These are phyloP conservation scores for Vanrija sp. DNA, from an alignment of 1,284 basidiomycete genomes.

Conservation along the genomic window DNA sequence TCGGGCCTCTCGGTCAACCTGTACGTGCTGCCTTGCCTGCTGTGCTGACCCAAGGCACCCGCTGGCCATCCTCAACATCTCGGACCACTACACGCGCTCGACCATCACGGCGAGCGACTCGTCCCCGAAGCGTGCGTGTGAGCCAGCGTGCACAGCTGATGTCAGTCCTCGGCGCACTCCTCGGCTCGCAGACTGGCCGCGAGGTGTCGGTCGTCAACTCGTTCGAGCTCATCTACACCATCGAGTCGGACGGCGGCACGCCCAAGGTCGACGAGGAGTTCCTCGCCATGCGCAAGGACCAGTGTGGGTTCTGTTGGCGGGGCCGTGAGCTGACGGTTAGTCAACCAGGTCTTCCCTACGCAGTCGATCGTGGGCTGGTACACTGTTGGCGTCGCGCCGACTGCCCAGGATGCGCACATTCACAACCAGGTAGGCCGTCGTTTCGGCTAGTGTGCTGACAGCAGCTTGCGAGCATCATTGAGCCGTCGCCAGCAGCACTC, in stretches of 20 bases:
- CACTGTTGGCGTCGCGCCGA: slow-evolving; percentile 70
- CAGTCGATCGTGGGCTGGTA: slow-evolving; percentile 98
- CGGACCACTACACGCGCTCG: slow-evolving; percentile 88
- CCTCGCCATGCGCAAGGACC: slow-evolving; percentile 74
- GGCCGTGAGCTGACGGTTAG: slow-evolving; percentile 51
- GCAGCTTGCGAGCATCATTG: slow-evolving; percentile 45
- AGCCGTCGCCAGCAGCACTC: slow-evolving; percentile 49
- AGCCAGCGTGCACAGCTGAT: background rate
- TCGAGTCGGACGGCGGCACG: slow-evolving; percentile 14
- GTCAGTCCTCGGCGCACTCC: slow-evolving; percentile 81
- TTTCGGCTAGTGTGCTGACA: slow-evolving; percentile 50
- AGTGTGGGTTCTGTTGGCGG: slow-evolving; percentile 61
- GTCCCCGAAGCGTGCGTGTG: slow-evolving; percentile 2
- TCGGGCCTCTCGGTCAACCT: slow-evolving; percentile 44
- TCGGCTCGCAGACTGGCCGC: slow-evolving; percentile 90
- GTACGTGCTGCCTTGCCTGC: slow-evolving; percentile 18
- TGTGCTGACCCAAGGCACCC: slow-evolving; percentile 64
- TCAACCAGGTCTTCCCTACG: slow-evolving; percentile 96
- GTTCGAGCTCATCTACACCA: slow-evolving; percentile 69
- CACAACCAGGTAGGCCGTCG: slow-evolving; percentile 69
- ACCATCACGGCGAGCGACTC: background rate
- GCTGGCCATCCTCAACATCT: slow-evolving; percentile 91
- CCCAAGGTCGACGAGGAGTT: slow-evolving; percentile 68
- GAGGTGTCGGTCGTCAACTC: slow-evolving; percentile 95
- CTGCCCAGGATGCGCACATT: slow-evolving; percentile 67